Percentiles rank a stretch among this genome's conserved stretches.
Conservation (phyloP, 768 basidiomycete species). For the Leucosporidium yakuticum region DNA sequence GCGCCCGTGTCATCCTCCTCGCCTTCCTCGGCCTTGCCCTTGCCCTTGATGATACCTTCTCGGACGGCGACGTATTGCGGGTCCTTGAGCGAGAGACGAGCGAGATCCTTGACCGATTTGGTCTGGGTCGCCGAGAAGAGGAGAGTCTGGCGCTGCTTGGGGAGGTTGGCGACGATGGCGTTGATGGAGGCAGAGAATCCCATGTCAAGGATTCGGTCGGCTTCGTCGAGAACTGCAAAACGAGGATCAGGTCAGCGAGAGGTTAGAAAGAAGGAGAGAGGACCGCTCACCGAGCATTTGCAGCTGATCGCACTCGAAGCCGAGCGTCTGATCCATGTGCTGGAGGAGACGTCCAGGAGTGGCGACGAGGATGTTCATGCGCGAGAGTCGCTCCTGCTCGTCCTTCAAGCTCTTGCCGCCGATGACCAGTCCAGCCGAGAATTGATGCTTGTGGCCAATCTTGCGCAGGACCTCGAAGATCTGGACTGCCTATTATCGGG, state of each 20-base stretch:
- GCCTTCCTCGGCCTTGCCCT: conserved; percentile 12
- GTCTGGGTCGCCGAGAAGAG: conserved; percentile 97
- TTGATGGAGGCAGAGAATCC: conserved; percentile 83
- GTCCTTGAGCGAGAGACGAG: conserved; percentile 77
- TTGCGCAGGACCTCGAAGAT: conserved; percentile 94
- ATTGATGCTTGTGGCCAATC: conserved; percentile 81
- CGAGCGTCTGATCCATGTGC: conserved; percentile 96
- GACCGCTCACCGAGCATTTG: conserved; percentile 68
- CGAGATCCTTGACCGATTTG: conserved; percentile 76
- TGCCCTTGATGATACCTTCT: conserved; percentile 36
- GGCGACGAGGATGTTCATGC: conserved; percentile 98
- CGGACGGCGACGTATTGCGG: conserved; percentile 68
- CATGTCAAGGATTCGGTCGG: conserved; percentile 93
- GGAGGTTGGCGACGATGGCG: conserved; percentile 85
- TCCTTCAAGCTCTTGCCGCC: conserved; percentile 94
- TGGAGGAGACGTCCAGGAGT: conserved; percentile 91
- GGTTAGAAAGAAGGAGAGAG: background rate
- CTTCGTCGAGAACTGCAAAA: conserved; percentile 82
- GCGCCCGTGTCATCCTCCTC: conserved; percentile 41
- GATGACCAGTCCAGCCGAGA: conserved; percentile 91
- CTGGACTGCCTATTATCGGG: conserved; percentile 69
- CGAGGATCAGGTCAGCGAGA: conserved; percentile 8
- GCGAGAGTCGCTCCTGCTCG: conserved; percentile 71
- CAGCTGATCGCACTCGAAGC: conserved; percentile 85
- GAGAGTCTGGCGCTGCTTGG: conserved; percentile 84